phyloP scores from a whole-genome alignment of 768 basidiomycete genomes.

The Hygrocybe punicea region DNA sequence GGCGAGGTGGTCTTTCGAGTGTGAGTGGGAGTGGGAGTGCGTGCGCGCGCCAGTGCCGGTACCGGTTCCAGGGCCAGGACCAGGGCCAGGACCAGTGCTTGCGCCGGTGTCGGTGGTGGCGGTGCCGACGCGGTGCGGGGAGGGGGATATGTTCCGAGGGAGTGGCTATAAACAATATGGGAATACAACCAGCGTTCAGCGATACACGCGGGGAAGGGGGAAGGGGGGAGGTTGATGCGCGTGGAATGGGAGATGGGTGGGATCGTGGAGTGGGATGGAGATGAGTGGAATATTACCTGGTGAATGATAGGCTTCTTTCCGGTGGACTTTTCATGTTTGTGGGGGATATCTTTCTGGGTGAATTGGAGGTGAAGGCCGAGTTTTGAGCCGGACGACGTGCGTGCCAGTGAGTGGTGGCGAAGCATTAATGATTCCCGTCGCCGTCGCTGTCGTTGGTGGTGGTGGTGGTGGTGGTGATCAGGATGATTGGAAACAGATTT shows the following conservation, averaged over 20 bases:
- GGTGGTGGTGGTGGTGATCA: background rate
- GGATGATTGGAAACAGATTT: background rate
- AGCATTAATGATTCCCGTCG: conserved; percentile 21
- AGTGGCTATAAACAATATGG: too few relatives aligned
- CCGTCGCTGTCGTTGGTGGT: conserved; percentile 9
- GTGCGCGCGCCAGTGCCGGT: background rate
- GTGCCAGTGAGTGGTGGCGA: conserved; percentile 64
- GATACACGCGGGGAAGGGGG: too few relatives aligned
- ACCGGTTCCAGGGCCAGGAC: too few relatives aligned
- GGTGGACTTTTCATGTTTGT: conserved; percentile 51
- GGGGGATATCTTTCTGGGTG: conserved; percentile 61
- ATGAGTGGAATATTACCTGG: too few relatives aligned
- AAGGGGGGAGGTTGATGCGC: too few relatives aligned
- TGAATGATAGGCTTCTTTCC: too few relatives aligned
- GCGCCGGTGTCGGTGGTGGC: background rate
- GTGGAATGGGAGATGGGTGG: too few relatives aligned
- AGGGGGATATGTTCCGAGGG: background rate
- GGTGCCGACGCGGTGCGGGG: too few relatives aligned
- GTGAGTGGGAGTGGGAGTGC: conserved; percentile 18
- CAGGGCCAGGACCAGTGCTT: too few relatives aligned
- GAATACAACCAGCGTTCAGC: too few relatives aligned
- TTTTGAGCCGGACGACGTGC: conserved; percentile 58
- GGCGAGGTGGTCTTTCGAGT: conserved; percentile 18
- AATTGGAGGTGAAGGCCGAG: conserved; percentile 60
- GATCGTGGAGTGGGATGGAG: too few relatives aligned